Evolutionary conservation across 805 yeast species (phyloP).

Genomic region (Candida germanica): DNA sequence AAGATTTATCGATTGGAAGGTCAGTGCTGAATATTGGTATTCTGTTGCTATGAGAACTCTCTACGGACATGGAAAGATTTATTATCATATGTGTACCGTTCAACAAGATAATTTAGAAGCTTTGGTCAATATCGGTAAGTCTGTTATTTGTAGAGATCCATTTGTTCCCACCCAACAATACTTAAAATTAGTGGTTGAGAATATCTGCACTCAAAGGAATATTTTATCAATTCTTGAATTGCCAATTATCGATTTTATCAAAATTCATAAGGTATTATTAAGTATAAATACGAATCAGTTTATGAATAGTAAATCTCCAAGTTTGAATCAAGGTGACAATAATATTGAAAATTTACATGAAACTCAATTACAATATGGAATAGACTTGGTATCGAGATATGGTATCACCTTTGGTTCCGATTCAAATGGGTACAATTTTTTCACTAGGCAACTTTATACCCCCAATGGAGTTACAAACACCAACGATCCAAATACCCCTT

Average conservation of each 20-base stretch:
- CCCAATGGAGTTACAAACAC: conserved; percentile 26
- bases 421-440: conserved; percentile 60
- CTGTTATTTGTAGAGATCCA: conserved; percentile 77
- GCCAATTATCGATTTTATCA: conserved; percentile 58
- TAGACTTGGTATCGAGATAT: conserved; percentile 61
- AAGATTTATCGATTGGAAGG: conserved; percentile 80
- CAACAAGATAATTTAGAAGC: conserved; percentile 77
- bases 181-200: conserved; percentile 72
- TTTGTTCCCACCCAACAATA: conserved; percentile 82
- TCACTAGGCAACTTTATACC: conserved; percentile 42
- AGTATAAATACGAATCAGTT: conserved; percentile 41
- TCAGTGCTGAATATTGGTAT: conserved; percentile 83
- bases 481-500: conserved; percentile 33
- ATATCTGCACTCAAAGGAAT: conserved; percentile 64
- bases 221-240: conserved; percentile 57
- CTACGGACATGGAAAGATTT: conserved; percentile 81
- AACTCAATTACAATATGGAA: conserved; percentile 50
- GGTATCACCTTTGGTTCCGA: conserved; percentile 68
- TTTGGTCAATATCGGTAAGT: conserved; percentile 72
- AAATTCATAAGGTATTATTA: conserved; percentile 65
- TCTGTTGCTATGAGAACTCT: conserved; percentile 66
- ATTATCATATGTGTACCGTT: conserved; percentile 85
- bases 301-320: conserved; percentile 2
- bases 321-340: conserved; percentile 11
- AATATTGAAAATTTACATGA: conserved; percentile 31